Evolutionary conservation across 2,329 filamentous ascomycete genomes (phyloP), one percentile per base, ranked within the genome.

Genomic region (Talaromyces islandicus): DNA sequence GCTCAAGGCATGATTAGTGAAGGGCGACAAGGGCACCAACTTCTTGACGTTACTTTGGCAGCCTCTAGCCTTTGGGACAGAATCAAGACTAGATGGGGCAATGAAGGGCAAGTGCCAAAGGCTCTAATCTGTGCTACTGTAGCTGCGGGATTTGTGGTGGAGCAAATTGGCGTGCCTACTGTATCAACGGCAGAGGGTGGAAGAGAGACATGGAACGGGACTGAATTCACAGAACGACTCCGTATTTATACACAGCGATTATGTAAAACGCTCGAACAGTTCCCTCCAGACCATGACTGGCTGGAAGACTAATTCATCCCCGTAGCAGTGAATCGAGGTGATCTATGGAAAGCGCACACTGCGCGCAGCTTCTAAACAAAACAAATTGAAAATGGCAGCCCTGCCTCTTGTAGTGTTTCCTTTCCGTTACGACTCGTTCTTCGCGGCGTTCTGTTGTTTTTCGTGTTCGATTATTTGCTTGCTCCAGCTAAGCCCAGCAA

Each of bases 81-180:
- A 56, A 68, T 68, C 32, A 62, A 67, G 52, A 50, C 50, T 67
- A 73, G 64, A 29, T 88, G 57, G 86, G 84, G 1, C 79, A 58
- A 83, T 65, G 70, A 73, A 27, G 61, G 66, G 53, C 55, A 70
- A 64, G 57, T 78, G 90, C 46, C 85, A 87, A 62, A 86, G 67
- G 92, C 91, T 5, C 87, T 89, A 5, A 80, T 85, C 0, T 93
- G 88, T 85, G 94, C 88, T 4, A 88, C 85, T 52, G 83, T 97
- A 6, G 88, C 91, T 2, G 93, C 94, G 7, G 92, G 92, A 69
- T 94, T 96, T 73, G 91, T 91, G 17, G 96, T 99, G 68, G 92
- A 99, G 75, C 94, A 99, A 73, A 87, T 96, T 57, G 93, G 94
- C 0, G 85, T 95, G 72, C 93, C 93, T 19, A 63, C 61, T 21